Evolutionary conservation across 345 rosid species (phyloP), one percentile per base, ranked within the genome.

Genomic region (Erucastrum elatum): DNA sequence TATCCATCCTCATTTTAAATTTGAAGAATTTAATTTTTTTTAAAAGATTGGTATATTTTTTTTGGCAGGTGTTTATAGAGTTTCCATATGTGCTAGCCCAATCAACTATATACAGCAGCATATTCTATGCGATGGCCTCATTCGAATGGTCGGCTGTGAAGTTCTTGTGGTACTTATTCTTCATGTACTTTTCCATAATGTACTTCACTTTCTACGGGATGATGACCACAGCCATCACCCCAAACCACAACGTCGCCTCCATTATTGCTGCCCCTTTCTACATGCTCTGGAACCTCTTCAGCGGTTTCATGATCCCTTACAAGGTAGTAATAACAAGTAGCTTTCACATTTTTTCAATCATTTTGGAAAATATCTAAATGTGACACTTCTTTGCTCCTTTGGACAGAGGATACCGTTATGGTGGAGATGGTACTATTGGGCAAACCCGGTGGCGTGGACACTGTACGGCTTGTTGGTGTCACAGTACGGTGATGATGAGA

Each of bases 381-480:
- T 39, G 46, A 39, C 46, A 39, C 46, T 39, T 39, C 12, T 39
- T 8, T 39, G 13, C 4, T 39, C 1, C n/a, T 8, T 44, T 29
- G 68, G 62, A 49, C 98, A 93, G 98, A 93, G 99, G 84, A 93
- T 95, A 35, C 98, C 99, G 0, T 64, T 89, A 46, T 95, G 94
- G 94, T 91, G 98, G 99, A 90, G 99, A 83, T 95, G 99, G 99
- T 95, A 95, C 76, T 95, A 93, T 78, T 95, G 98, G 99, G 99
- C 96, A 68, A 93, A 95, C 79, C 99, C 98, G 0, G 76, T 95
- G 11, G 98, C 99, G 0, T 95, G 99, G 98, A 89, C 91, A 71
- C 77, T 93, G 13, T 93, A 95, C 65, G 98, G 99, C 59, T 91
- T 95, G 29, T 53, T 90, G 75, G 85, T 88, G 11, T 95, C 99